These are phyloP conservation scores for Xylaria sp. DNA, from an alignment of 2,329 filamentous ascomycete genomes.

Conservation along the genomic window DNA sequence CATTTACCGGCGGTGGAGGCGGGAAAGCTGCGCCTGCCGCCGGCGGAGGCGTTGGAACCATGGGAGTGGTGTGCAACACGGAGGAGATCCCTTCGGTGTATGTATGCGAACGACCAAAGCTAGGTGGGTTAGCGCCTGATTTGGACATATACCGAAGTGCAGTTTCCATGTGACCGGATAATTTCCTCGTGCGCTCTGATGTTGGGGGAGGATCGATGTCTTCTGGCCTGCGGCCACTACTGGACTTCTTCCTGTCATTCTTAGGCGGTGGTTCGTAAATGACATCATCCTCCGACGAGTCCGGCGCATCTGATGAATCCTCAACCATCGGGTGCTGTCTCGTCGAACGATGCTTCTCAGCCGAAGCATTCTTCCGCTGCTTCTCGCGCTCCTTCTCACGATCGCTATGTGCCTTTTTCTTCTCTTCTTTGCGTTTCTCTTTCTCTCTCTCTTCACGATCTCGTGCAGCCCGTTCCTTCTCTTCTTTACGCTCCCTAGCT, in stretches of 20 bases:
- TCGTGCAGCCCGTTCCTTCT: conserved; percentile 35
- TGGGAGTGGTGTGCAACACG: conserved; percentile 39
- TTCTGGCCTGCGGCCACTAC: conserved; percentile 43
- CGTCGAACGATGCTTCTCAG: conserved; percentile 45
- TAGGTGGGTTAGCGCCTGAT: conserved; percentile 42
- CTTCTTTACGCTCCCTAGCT: conserved; percentile 49
- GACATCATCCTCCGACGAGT: conserved; percentile 35
- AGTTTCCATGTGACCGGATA: conserved; percentile 42
- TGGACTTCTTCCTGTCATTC: conserved; percentile 46
- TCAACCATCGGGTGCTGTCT: conserved; percentile 44
- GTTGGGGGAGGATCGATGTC: conserved; percentile 30
- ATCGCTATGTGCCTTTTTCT: conserved; percentile 42
- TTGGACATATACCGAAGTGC: conserved; percentile 45
- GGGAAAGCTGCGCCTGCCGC: conserved; percentile 39
- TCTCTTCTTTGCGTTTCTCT: conserved; percentile 44
- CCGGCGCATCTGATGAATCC: conserved; percentile 34
- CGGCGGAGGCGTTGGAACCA: conserved; percentile 49
- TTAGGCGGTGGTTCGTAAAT: conserved; percentile 38
- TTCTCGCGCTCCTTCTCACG: conserved; percentile 47
- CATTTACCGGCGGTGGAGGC: conserved; percentile 37
- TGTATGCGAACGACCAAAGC: conserved; percentile 41
- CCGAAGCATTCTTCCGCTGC: conserved; percentile 45
- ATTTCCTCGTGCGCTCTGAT: conserved; percentile 40
- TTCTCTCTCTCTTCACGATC: conserved; percentile 47
- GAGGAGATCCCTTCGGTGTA: conserved; percentile 36